phyloP scores from a whole-genome alignment of 2,329 filamentous ascomycete genomes.

The Alternaria consortialis region DNA sequence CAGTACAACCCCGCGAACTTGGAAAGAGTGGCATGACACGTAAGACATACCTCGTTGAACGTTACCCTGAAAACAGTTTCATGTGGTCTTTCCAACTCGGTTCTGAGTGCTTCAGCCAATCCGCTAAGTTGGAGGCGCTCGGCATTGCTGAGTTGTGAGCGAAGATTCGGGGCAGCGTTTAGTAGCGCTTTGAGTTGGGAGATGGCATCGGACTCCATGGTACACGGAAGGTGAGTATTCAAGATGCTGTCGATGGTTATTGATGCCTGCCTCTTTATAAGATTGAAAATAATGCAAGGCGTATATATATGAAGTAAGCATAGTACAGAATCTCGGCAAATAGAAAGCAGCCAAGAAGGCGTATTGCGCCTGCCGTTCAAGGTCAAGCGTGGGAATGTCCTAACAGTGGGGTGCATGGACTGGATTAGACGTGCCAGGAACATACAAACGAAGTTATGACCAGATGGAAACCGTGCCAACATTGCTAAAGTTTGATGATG shows the following conservation, averaged over 20 bases:
- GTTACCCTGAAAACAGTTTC: neutral
- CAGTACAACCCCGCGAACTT: neutral
- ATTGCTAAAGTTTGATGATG: neutral
- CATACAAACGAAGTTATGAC: no score
- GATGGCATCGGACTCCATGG: neutral
- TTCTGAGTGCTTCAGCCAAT: constrained; percentile 11
- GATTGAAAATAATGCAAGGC: no score
- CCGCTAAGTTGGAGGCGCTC: constrained; percentile 19
- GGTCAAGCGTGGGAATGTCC: neutral
- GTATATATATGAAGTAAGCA: neutral
- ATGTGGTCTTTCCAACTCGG: constrained; percentile 4
- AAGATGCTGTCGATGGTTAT: no score
- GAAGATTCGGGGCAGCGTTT: constrained; percentile 3
- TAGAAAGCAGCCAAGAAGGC: neutral
- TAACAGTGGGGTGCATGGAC: neutral
- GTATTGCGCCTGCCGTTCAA: neutral
- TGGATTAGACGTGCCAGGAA: neutral
- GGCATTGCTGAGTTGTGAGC: constrained; percentile 13
- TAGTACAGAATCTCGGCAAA: neutral
- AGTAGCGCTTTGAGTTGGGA: constrained; percentile 12
- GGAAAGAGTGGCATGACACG: neutral
- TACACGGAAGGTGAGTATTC: neutral
- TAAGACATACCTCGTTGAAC: neutral
- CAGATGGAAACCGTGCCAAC: no score
- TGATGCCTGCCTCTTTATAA: no score